These are phyloP conservation scores for Debaryomyces nepalensis DNA, from an alignment of 1,139 yeast species.

Conservation along the genomic window DNA sequence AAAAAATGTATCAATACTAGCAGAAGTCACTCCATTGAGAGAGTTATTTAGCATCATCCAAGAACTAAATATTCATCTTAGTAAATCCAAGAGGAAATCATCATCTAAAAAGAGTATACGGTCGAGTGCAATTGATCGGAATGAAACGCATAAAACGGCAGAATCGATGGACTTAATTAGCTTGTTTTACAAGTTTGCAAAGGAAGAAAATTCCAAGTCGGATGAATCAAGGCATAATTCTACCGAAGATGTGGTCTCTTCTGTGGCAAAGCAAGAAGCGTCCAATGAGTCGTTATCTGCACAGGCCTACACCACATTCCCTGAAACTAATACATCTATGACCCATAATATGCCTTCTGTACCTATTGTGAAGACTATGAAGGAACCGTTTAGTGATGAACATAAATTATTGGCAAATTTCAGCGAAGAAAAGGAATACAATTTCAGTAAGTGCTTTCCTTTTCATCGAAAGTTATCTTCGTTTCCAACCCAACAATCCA, in stretches of 20 bases:
- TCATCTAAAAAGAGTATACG: conserved; percentile 28
- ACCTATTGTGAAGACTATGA: not conserved
- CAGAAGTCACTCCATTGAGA: conserved; percentile 56
- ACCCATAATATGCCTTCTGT: not conserved
- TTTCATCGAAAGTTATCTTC: conserved; percentile 70
- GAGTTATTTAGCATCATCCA: conserved; percentile 48
- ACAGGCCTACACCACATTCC: not conserved
- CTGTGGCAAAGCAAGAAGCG: conserved; percentile 2
- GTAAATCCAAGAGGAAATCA: conserved; percentile 25
- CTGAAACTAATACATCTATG: not conserved
- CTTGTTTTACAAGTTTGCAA: conserved; percentile 48
- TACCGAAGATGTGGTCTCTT: not conserved
- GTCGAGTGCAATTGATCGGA: conserved; percentile 29
- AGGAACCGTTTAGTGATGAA: conserved; percentile 1
- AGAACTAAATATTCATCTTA: conserved; percentile 20
- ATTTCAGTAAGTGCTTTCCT: conserved; percentile 83
- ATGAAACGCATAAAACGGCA: conserved; percentile 23
- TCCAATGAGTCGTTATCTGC: not conserved
- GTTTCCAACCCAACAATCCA: conserved; percentile 64
- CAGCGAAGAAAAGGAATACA: conserved; percentile 58
- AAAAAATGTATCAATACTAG: conserved; percentile 39
- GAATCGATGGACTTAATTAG: conserved; percentile 44
- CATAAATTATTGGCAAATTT: conserved; percentile 14
- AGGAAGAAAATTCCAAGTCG: conserved; percentile 34
- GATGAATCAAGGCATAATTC: conserved; percentile 15